Percentiles rank a stretch among this genome's conserved stretches.
Conservation (phyloP, 257 asterid species). For the Jacaranda copaia region DNA sequence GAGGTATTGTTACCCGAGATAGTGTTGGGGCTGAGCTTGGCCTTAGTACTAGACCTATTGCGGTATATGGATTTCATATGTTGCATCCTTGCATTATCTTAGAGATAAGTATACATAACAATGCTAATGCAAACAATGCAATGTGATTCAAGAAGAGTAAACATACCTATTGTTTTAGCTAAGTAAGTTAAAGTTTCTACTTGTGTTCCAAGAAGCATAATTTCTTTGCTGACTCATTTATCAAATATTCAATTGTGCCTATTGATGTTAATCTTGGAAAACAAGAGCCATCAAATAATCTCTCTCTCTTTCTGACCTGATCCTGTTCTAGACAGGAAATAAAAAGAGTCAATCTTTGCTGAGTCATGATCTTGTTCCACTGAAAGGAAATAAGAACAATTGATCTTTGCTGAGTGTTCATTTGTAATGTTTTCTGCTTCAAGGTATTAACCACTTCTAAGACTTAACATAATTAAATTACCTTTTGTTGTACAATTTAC, state of each 20-base stretch:
- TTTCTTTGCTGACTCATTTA: neutral
- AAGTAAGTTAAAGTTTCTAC: neutral
- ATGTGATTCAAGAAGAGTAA: constrained; percentile 29
- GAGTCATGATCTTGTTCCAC: neutral
- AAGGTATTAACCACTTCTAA: neutral
- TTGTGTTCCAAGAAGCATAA: neutral
- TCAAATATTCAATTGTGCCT: too few relatives aligned
- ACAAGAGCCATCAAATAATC: constrained; percentile 14
- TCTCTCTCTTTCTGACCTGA: constrained; percentile 10
- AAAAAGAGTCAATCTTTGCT: neutral
- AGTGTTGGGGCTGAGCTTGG: constrained; percentile 16
- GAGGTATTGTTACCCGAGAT: neutral
- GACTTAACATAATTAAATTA: constrained; percentile 7
- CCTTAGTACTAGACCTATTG: constrained; percentile 18
- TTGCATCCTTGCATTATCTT: constrained; percentile 17
- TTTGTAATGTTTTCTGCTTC: too few relatives aligned
- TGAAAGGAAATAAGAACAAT: neutral
- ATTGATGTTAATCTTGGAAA: neutral
- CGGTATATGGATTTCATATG: constrained; percentile 1
- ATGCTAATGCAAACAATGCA: neutral
- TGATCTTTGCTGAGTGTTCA: neutral
- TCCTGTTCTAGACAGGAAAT: constrained; percentile 2
- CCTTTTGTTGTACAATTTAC: constrained; percentile 20
- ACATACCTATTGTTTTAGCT: neutral
- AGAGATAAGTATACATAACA: neutral